Conservation (phyloP, 345 rosid species). For the Eucalyptus grandis region DNA sequence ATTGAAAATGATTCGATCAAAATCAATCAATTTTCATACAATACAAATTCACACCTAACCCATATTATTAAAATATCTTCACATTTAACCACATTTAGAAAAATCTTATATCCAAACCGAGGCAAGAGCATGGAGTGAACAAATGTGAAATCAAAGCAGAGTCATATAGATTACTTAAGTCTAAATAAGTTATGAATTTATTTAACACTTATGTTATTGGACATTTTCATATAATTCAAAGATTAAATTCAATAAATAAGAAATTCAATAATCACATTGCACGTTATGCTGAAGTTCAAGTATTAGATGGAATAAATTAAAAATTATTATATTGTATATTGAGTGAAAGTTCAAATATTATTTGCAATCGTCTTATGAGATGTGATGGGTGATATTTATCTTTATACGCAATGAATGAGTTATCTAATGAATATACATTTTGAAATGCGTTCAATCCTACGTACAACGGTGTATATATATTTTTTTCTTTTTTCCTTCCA, state of each 20-base stretch:
- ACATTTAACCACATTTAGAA: no score
- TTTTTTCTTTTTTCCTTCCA: background rate
- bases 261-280: rapidly evolving
- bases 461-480: background rate
- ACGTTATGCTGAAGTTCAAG: rapidly evolving
- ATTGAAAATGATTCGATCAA: no score
- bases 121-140: rapidly evolving
- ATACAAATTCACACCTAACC: no score
- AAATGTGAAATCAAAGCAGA: rapidly evolving
- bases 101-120: no score
- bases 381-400: rapidly evolving
- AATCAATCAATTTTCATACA: no score
- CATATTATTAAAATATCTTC: no score
- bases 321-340: rapidly evolving
- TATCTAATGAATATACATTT: rapidly evolving
- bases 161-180: no score
- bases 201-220: no score
- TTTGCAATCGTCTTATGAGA: background rate
- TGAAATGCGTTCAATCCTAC: background rate
- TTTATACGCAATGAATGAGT: background rate
- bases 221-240: background rate
- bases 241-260: rapidly evolving
- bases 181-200: no score
- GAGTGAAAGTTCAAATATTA: no score
- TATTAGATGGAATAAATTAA: background rate